Percentiles rank a stretch among this genome's conserved stretches.
These are phyloP conservation scores for Arbutus unedo DNA, from an alignment of 148 eudicot genomes.

Conservation along the genomic window DNA sequence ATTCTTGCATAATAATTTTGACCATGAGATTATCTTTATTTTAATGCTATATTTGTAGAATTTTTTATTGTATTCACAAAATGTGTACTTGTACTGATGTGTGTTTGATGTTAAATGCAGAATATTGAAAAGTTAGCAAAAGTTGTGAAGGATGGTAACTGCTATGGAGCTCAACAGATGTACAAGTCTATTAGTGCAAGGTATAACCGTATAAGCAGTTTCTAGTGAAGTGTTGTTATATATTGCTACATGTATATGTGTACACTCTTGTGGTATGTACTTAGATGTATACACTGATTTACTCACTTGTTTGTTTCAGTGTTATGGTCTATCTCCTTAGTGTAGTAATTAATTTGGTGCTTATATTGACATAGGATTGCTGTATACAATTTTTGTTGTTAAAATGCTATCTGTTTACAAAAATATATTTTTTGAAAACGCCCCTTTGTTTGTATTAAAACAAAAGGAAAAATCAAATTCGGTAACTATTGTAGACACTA, in stretches of 20 bases:
- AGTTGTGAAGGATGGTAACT: conserved; percentile 58
- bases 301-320: background rate
- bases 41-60: background rate
- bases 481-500: background rate
- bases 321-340: background rate
- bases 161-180: conserved; percentile 97
- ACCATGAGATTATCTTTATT: background rate
- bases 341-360: background rate
- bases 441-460: background rate
- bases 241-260: background rate
- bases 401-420: background rate
- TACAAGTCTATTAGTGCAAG: conserved; percentile 81
- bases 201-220: conserved; percentile 26
- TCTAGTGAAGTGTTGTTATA: background rate
- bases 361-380: background rate
- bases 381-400: background rate
- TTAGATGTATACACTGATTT: background rate
- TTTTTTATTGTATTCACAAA: background rate
- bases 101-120: conserved; percentile 34
- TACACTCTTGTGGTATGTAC: background rate
- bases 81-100: background rate
- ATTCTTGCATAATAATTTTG: background rate
- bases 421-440: background rate
- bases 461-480: background rate
- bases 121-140: conserved; percentile 65